These are phyloP conservation scores for Penicillium chermesinum DNA, from an alignment of 495 filamentous ascomycete species.

Conservation along the genomic window DNA sequence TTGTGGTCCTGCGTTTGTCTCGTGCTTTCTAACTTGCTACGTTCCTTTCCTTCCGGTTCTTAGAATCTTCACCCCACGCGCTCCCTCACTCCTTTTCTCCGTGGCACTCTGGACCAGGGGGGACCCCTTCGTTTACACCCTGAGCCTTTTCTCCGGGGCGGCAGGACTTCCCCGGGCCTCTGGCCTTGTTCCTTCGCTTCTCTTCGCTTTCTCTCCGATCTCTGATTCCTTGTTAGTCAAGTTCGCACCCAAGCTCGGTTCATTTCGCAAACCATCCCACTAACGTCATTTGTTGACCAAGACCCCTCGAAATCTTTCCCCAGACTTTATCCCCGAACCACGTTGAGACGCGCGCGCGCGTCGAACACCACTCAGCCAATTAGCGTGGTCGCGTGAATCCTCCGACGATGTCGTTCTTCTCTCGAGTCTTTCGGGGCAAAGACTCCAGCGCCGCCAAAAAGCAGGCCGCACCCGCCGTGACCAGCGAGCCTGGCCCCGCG, in stretches of 20 bases:
- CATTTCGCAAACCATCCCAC: conserved; percentile 7
- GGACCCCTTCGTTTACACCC: conserved; percentile 9
- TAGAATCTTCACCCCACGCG: conserved; percentile 5
- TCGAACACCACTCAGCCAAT: conserved; percentile 1
- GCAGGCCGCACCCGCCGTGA: conserved; percentile 47
- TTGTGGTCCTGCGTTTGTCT: conserved; percentile 2
- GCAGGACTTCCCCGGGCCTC: conserved; percentile 37
- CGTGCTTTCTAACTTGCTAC: background rate
- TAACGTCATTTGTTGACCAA: conserved; percentile 15
- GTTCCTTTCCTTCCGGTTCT: conserved; percentile 1
- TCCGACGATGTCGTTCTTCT: conserved; percentile 58
- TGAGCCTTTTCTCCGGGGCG: conserved; percentile 26
- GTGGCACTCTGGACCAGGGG: conserved; percentile 13
- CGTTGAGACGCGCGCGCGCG: conserved; percentile 2
- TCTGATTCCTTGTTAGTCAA: conserved; percentile 13
- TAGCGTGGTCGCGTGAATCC: conserved; percentile 9
- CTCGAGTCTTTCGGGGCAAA: conserved; percentile 65
- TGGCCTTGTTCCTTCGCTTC: conserved; percentile 10
- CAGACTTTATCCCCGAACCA: background rate
- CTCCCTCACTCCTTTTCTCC: conserved; percentile 10
- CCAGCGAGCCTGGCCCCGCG: conserved; percentile 41
- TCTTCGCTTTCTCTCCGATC: conserved; percentile 5
- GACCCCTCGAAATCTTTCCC: conserved; percentile 10
- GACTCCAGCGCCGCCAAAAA: conserved; percentile 59
- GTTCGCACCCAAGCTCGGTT: conserved; percentile 11